Evolutionary conservation across 106 monocot species (phyloP), one percentile per base, ranked within the genome.

Genomic region (Dactylorhiza incarnata): DNA sequence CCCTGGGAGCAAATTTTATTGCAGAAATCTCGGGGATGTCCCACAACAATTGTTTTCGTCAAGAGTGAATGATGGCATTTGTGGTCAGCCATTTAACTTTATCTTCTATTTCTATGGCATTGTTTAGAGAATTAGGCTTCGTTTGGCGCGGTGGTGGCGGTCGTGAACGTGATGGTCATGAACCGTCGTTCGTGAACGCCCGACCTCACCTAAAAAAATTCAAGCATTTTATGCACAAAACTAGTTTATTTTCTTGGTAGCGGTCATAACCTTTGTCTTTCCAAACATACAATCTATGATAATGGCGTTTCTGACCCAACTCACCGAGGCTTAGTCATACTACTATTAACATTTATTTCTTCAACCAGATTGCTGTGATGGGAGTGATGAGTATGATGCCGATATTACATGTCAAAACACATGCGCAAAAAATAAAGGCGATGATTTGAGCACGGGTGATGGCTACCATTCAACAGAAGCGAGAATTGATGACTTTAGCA

Each of bases 1-100:
- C 47, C 96, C 96, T 48, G 87, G 91, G 72, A 73, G 93, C 87
- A 93, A 79, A 79, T 97, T 97, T 79, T 93, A 97, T 78, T 91
- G 96, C 68, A 91, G 79, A 78, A 97, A 93, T 82, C 2, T 62
- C 6, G 96, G 89, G 25, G 93, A 89, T 72, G 68, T 26, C 6
- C 84, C 96, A 81, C 74, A 50, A 3, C 61, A 87, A 14, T 77
- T 97, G 61, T 97, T 93, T 74, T 93, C 96, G 9, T 97, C 96
- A 49, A 78, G 89, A 77, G 93, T 93, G 43, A 97, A 93, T 87
- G 96, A 97, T 75, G 75, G 48, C 12, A 93, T 93, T 22, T 97
- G 96, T 79, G 96, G 93, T 97, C 81, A 75, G 80, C 56, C 56
- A 20, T 49, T 9, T 53, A 73, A 9, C 65, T 12, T 72, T 63